A percentile compares a stretch with the other conserved stretches of the same genome.
Conservation (phyloP, 768 basidiomycete genomes). For the Lentinula detonsa region DNA sequence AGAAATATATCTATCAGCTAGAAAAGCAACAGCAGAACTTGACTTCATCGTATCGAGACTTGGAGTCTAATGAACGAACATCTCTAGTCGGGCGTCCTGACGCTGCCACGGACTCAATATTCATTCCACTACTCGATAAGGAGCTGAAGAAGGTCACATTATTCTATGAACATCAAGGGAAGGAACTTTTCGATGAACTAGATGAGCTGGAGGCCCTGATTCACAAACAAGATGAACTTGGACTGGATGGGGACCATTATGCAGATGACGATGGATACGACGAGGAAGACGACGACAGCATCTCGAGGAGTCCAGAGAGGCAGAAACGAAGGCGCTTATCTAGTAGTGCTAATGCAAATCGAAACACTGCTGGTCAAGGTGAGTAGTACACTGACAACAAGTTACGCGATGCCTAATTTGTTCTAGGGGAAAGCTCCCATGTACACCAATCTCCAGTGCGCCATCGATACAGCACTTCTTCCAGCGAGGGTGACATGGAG, state of each 20-base stretch:
- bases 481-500: constrained; percentile 40
- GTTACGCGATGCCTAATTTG: not conserved
- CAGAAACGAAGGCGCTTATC: constrained; percentile 27
- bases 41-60: constrained; percentile 33
- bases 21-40: constrained; percentile 65
- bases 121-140: constrained; percentile 70
- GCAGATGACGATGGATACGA: constrained; percentile 41
- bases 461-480: constrained; percentile 38
- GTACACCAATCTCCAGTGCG: constrained; percentile 13
- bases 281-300: constrained; percentile 50
- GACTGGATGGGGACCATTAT: constrained; percentile 46
- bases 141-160: constrained; percentile 75
- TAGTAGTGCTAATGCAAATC: constrained; percentile 17
- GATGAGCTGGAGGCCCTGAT: constrained; percentile 53
- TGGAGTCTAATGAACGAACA: constrained; percentile 60
- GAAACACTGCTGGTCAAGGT: constrained; percentile 6
- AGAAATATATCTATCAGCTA: constrained; percentile 80
- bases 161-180: constrained; percentile 79
- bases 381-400: not conserved
- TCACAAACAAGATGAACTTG: constrained; percentile 52
- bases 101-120: constrained; percentile 48
- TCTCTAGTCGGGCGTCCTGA: constrained; percentile 40
- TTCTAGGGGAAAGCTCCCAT: not conserved
- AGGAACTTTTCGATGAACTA: constrained; percentile 60
- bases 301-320: constrained; percentile 15